phyloP scores from a whole-genome alignment of 768 basidiomycete genomes.

The Rhizopogon vulgaris region DNA sequence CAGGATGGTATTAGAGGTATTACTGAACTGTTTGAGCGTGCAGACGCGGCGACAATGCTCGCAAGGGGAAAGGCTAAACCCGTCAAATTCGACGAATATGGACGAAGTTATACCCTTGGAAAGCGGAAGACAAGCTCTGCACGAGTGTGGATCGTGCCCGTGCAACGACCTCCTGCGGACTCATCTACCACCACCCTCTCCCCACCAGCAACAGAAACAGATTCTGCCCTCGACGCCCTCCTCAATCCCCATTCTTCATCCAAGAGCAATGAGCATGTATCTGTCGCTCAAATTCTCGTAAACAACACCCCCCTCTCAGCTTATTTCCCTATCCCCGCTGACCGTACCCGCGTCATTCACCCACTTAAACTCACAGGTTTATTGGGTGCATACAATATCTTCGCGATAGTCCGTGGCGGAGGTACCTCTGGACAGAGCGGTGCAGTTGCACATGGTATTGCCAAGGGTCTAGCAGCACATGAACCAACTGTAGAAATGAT shows the following conservation, averaged over 20 bases:
- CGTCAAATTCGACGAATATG: slow-evolving; percentile 61
- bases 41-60: slow-evolving; percentile 23
- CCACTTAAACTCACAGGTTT: slow-evolving; percentile 81
- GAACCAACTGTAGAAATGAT: slow-evolving; percentile 59
- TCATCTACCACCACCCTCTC: not conserved
- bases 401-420: slow-evolving; percentile 74
- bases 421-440: slow-evolving; percentile 93
- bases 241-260: slow-evolving; percentile 8
- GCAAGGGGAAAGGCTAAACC: slow-evolving; percentile 41
- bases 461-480: slow-evolving; percentile 68
- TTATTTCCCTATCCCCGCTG: slow-evolving; percentile 70
- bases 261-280: slow-evolving; percentile 26
- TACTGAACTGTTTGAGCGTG: slow-evolving; percentile 59
- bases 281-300: slow-evolving; percentile 67
- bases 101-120: slow-evolving; percentile 84
- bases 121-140: slow-evolving; percentile 87
- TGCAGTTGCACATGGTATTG: slow-evolving; percentile 72
- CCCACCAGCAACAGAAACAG: slow-evolving; percentile 7
- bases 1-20: slow-evolving; percentile 44
- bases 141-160: slow-evolving; percentile 88
- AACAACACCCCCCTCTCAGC: slow-evolving; percentile 76
- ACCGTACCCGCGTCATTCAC: slow-evolving; percentile 76
- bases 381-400: slow-evolving; percentile 78
- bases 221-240: not conserved
- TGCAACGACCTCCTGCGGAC: slow-evolving; percentile 18